These are phyloP conservation scores for Ganoderma leucocontextum DNA, from an alignment of 1,284 basidiomycete genomes.

Conservation along the genomic window DNA sequence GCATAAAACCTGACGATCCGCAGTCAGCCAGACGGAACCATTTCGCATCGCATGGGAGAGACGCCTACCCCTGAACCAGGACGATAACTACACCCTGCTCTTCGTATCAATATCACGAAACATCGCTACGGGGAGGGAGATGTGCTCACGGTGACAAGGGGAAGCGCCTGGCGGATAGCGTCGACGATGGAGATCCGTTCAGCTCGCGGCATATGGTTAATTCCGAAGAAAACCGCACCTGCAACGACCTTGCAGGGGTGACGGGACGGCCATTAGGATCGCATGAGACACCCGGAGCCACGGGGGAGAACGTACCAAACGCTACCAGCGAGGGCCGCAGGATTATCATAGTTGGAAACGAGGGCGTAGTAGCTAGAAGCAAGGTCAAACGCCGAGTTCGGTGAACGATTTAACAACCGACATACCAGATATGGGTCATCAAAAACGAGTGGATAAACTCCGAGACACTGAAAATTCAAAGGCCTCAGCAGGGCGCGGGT, in stretches of 20 bases:
- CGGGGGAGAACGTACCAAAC: neutral
- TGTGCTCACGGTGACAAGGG: neutral
- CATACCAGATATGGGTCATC: conserved; percentile 5
- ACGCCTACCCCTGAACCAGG: neutral
- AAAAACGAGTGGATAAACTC: neutral
- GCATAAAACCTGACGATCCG: neutral
- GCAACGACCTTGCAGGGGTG: neutral
- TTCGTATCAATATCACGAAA: neutral
- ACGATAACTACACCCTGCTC: neutral
- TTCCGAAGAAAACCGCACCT: neutral
- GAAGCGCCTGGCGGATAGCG: neutral
- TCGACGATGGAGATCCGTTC: neutral
- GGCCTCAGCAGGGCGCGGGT: neutral
- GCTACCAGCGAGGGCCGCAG: neutral
- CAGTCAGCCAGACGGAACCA: neutral
- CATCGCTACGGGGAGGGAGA: neutral
- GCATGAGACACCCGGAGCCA: neutral
- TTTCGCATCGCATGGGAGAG: neutral
- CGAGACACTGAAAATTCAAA: neutral
- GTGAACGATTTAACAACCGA: neutral
- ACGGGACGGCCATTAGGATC: neutral
- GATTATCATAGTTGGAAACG: conserved; percentile 1
- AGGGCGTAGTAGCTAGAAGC: neutral
- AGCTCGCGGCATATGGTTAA: neutral
- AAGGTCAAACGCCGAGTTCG: neutral